Conservation (phyloP, 192 early-diverging fungal genomes). For the Lunasporangiospora selenospora region DNA sequence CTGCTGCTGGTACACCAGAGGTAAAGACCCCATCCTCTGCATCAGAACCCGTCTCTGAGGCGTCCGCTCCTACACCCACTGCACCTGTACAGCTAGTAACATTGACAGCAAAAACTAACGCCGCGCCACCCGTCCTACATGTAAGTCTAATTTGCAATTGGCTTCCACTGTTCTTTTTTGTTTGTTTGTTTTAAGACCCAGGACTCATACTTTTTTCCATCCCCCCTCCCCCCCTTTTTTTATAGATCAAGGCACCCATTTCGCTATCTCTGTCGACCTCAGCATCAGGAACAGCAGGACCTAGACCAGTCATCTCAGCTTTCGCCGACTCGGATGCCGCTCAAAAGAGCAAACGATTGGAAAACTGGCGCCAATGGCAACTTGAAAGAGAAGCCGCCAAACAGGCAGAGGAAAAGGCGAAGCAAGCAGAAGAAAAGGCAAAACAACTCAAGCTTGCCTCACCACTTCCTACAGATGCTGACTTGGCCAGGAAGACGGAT, state of each 20-base stretch:
- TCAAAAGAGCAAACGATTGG: conserved; percentile 77
- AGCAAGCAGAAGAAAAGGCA: conserved; percentile 14
- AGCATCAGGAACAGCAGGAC: conserved; percentile 24
- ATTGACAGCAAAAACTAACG: too few relatives aligned
- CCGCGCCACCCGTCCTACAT: too few relatives aligned
- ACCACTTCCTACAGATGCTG: too few relatives aligned
- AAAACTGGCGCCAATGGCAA: conserved; percentile 85
- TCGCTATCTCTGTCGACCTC: conserved; percentile 18
- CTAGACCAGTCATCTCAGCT: conserved; percentile 31
- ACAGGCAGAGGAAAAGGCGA: conserved; percentile 55
- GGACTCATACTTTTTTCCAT: too few relatives aligned
- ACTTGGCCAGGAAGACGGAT: too few relatives aligned
- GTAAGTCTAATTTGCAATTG: too few relatives aligned
- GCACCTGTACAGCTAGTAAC: background rate
- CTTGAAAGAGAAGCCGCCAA: conserved; percentile 64
- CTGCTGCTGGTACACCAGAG: background rate
- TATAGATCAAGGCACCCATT: conserved; percentile 23
- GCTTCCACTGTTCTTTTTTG: too few relatives aligned
- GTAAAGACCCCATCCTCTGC: too few relatives aligned
- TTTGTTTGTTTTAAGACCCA: too few relatives aligned
- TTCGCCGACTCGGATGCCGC: conserved; percentile 66
- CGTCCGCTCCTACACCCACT: background rate
- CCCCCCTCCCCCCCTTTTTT: too few relatives aligned
- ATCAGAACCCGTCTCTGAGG: background rate
- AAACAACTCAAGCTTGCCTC: conserved; percentile 6